Conservation (phyloP, 257 asterid species). For the Solanum chaucha region DNA sequence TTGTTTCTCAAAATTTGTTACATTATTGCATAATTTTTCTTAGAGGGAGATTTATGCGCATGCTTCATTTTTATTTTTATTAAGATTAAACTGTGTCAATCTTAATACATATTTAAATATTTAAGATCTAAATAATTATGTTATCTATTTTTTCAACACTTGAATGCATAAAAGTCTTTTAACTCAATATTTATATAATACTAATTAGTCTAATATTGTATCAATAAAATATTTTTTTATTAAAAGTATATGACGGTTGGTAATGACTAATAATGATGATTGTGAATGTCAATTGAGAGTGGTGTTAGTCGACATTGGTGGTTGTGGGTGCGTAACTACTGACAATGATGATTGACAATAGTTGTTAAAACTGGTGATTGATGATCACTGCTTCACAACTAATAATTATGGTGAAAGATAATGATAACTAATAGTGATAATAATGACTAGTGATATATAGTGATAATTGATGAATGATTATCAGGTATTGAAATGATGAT, state of each 20-base stretch:
- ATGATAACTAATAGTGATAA: too few relatives aligned
- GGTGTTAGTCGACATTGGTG: neutral
- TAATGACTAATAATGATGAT: neutral
- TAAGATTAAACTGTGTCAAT: neutral
- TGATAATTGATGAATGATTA: neutral
- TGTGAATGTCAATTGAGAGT: neutral
- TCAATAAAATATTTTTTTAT: too few relatives aligned
- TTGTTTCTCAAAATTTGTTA: neutral
- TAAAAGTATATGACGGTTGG: too few relatives aligned
- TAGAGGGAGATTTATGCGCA: neutral
- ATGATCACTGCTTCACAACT: neutral
- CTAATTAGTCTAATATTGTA: too few relatives aligned
- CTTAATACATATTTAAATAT: neutral
- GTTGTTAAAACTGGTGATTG: too few relatives aligned
- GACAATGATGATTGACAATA: too few relatives aligned
- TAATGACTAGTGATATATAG: neutral
- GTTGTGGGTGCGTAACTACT: too few relatives aligned
- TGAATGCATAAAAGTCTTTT: neutral
- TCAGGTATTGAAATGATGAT: neutral
- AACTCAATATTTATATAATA: too few relatives aligned
- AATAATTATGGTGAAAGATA: too few relatives aligned
- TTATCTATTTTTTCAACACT: neutral
- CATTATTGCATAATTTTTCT: neutral
- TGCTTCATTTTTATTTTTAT: neutral
- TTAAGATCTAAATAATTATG: neutral